phyloP scores from a whole-genome alignment of 257 asterid species.

The Cruciata laevipes region DNA sequence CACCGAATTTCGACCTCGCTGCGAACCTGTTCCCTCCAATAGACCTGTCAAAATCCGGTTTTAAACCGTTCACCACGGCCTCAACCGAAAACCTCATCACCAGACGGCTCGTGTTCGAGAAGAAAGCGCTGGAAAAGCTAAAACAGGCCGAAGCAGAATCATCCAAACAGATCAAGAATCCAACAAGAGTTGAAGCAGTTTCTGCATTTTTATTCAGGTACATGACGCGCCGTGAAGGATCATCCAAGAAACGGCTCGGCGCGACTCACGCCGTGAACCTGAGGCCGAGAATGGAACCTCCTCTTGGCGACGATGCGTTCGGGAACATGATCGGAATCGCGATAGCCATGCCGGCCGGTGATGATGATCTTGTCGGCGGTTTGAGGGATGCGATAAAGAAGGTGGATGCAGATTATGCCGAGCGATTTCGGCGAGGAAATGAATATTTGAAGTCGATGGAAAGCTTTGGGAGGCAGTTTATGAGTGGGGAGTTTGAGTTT shows the following conservation, averaged over 20 bases:
- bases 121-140: slow-evolving; percentile 21
- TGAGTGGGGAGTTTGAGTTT: slow-evolving; percentile 15
- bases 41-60: slow-evolving; percentile 15
- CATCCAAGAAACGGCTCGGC: slow-evolving; percentile 1
- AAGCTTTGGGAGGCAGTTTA: neutral
- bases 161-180: slow-evolving; percentile 15
- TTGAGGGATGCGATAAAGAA: slow-evolving; percentile 28
- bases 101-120: slow-evolving; percentile 27
- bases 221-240: slow-evolving; percentile 6
- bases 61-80: slow-evolving; percentile 4
- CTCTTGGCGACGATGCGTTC: slow-evolving; percentile 15
- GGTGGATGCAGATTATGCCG: slow-evolving; percentile 19
- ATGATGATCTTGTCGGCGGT: slow-evolving; percentile 15
- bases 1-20: slow-evolving; percentile 5
- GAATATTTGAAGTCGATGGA: slow-evolving; percentile 10
- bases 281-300: slow-evolving; percentile 28
- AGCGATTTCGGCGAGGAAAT: slow-evolving; percentile 7
- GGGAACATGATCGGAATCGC: slow-evolving; percentile 27
- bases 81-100: slow-evolving; percentile 19
- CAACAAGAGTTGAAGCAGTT: slow-evolving; percentile 46
- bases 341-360: neutral
- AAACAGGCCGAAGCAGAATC: slow-evolving; percentile 4
- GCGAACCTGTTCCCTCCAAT: slow-evolving; percentile 18
- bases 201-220: slow-evolving; percentile 33
- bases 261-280: slow-evolving; percentile 29